Evolutionary conservation across 768 basidiomycete species (phyloP), one percentile per base, ranked within the genome.

Genomic region (Nidula microcarpa): DNA sequence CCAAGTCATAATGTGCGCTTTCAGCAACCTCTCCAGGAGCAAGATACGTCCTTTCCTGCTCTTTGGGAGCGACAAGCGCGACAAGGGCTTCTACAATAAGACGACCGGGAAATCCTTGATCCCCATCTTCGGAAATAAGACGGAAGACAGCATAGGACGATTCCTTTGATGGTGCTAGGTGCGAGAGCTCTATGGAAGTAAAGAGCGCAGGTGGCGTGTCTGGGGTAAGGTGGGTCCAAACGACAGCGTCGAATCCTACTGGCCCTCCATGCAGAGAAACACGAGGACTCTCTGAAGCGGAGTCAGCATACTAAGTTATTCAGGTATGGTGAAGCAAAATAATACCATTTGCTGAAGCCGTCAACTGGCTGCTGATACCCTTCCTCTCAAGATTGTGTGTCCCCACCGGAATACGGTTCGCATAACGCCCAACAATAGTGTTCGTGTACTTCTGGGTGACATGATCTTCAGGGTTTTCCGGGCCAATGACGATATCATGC

Each of bases 261-360:
- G 81, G 79, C 6, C 89, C 89, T 18, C 89, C 87, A 61, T 91
- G 89, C 10, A 91, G 77, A 9, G 85, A 88, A 9, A 89, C 87
- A 14, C 70, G 55, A 0, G 73, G 63, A 49, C 69, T 73, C 64
- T 83, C 82, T 83, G 50, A 37, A 50, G 52, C 13, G 10, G 48
- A 16, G 23, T 30, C 23, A 30, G 23, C 23, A 30, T 30, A 30
- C 30, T 46, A 36, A 49, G 33, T 16, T 18, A 30, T 52, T 14
- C n/a, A 6, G 9, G 37, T 16, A 16, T 36, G 6, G 10, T 14
- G 46, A 43, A 35, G 45, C 69, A 9, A 33, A 11, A 34, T 3
- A 13, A 36, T 57, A 74, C 79, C 77, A 49, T 78, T 78, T 30
- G 74, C 54, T 30, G 70, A 58, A 3, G 80, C 71, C 4, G 68